Evolutionary conservation across 116 monocot genomes (phyloP).

Genomic region (Posidonia oceanica): DNA sequence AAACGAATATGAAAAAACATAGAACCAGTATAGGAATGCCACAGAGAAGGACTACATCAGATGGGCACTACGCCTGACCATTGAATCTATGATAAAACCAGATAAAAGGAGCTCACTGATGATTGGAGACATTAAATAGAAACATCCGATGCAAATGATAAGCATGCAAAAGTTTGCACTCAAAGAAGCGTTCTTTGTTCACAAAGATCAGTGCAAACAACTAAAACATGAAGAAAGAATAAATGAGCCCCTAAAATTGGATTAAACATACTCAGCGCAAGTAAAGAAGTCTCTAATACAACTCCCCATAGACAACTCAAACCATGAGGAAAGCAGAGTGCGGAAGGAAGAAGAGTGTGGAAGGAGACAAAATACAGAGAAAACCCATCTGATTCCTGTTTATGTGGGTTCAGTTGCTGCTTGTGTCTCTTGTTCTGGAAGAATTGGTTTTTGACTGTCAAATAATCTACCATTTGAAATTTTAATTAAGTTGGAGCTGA

Average conservation of each 20-base stretch:
- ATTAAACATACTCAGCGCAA: too few species aligned
- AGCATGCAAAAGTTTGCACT: not conserved
- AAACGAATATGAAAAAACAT: slow-evolving; percentile 60
- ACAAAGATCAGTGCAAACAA: not conserved
- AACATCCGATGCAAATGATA: not conserved
- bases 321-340: not conserved
- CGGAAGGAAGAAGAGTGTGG: not conserved
- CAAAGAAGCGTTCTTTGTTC: not conserved
- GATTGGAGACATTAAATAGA: slow-evolving; percentile 9
- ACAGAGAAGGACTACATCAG: slow-evolving; percentile 87
- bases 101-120: not conserved
- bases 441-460: too few species aligned
- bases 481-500: too few species aligned
- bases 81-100: slow-evolving; percentile 13
- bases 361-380: not conserved
- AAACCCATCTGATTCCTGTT: not conserved
- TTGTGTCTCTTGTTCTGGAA: too few species aligned
- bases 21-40: slow-evolving; percentile 97
- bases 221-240: too few species aligned
- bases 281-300: not conserved
- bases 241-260: too few species aligned
- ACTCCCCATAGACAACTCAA: not conserved
- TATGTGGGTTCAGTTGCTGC: not conserved
- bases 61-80: slow-evolving; percentile 41
- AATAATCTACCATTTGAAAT: too few species aligned